A percentile compares a stretch with the other conserved stretches of the same genome.
Conservation (phyloP, 176 grass and related monocot genomes). For the Areca catechu region DNA sequence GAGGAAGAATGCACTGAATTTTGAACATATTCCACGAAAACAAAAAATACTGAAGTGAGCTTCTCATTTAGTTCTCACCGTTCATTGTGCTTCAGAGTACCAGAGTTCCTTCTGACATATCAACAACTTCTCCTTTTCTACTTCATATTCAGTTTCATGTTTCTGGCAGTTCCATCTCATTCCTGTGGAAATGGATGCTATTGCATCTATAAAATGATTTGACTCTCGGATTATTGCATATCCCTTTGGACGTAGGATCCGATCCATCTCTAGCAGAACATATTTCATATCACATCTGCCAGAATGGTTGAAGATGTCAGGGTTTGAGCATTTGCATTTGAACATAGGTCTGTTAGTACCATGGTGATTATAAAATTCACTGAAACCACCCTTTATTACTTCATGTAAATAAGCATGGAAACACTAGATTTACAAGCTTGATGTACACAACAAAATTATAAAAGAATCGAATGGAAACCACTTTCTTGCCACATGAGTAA, state of each 20-base stretch:
- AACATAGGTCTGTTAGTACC: background rate
- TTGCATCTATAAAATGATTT: conserved; percentile 59
- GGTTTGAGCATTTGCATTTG: background rate
- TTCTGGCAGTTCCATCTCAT: conserved; percentile 85
- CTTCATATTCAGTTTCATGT: conserved; percentile 44
- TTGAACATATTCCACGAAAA: no score
- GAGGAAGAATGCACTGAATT: no score
- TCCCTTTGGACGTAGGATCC: conserved; percentile 68
- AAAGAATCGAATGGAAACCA: no score
- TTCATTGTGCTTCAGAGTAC: conserved; percentile 38
- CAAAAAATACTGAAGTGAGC: no score
- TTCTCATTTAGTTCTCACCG: background rate
- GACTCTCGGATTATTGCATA: conserved; percentile 71
- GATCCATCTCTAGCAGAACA: conserved; percentile 94
- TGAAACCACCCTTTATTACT: no score
- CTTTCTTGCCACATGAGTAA: no score
- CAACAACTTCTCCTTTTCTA: conserved; percentile 73
- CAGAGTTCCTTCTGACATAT: conserved; percentile 85
- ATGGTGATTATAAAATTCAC: no score
- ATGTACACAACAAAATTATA: no score
- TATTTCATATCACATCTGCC: conserved; percentile 79
- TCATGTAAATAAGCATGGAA: no score
- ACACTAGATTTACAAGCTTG: no score
- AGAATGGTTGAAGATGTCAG: background rate
- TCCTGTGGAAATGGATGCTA: conserved; percentile 61